These are phyloP conservation scores for Cyclotella cryptica DNA, from an alignment of 108 stramenopile species.

Conservation along the genomic window DNA sequence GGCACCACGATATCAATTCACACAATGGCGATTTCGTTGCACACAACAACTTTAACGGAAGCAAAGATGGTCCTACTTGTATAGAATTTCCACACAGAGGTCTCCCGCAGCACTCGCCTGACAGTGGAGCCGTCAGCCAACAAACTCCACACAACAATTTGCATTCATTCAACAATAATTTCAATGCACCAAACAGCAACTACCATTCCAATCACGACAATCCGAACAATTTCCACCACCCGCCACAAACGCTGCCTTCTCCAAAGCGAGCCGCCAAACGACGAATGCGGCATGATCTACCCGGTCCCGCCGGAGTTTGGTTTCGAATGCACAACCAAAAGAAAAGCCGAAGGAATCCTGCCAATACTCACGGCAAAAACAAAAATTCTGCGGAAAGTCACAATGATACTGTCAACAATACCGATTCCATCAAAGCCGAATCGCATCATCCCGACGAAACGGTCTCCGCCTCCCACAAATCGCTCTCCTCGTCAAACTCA, in stretches of 20 bases:
- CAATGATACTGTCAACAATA: conserved; percentile 3
- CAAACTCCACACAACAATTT: too few species aligned
- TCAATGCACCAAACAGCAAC: not conserved
- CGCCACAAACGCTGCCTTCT: not conserved
- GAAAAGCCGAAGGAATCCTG: not conserved
- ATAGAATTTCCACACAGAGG: too few species aligned
- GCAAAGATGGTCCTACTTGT: too few species aligned
- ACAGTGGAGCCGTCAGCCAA: too few species aligned
- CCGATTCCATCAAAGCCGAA: not conserved
- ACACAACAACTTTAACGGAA: too few species aligned
- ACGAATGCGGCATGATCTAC: conserved; percentile 42
- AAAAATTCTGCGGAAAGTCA: not conserved
- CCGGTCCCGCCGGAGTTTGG: conserved; percentile 52
- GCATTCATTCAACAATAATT: not conserved
- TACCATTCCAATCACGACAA: not conserved
- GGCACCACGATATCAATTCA: too few species aligned
- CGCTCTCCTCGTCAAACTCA: not conserved
- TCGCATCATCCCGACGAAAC: not conserved
- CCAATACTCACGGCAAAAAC: not conserved
- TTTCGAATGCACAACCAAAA: conserved; percentile 32
- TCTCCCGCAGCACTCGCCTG: too few species aligned
- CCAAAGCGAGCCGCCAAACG: conserved; percentile 21
- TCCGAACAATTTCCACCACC: not conserved
- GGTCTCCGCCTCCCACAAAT: too few species aligned
- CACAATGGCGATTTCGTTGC: too few species aligned